Base-by-base conservation (phyloP, 768 basidiomycete species). In the Trametes maxima region DNA sequence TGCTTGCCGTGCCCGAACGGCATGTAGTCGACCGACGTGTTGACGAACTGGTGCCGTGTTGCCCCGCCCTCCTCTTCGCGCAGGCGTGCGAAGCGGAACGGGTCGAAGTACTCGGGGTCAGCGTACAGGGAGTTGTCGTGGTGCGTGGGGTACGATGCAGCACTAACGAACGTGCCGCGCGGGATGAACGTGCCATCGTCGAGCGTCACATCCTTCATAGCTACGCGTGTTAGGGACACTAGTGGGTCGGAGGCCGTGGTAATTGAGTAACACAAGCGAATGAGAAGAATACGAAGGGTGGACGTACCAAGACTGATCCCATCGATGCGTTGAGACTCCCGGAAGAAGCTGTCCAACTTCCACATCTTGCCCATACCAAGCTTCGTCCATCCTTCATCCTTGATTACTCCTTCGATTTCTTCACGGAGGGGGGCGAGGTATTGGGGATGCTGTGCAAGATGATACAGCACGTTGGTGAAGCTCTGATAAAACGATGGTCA, bases 311-410 rank as follows among this genome's bases (percentile, higher is more conserved):
- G 21, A 22, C 24, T 46, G 21, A 46, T 24, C 21, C 45, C 45
- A 21, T 46, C 24, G 28, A 33, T 33, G 5, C 77, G 70, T 55
- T 74, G 72, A 3, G 75, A 76, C 57, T 81, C 81, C 36, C 76
- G 75, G 19, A 81, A 57, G 64, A 81, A 80, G 59, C 80, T 82
- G 57, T 81, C 80, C 14, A 81, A 49, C 60, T 77, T 77, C 57
- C 74, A 69, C 73, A 82, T 75, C 49, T 77, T 76, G 70, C 67
- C 73, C 78, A 81, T 36, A 75, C 80, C 55, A 11, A 40, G 43
- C 50, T 63, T 65, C 11, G 64, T 63, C 67, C 67, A 68, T 3
- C 67, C 67, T 37, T 79, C 73, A 5, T 70, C 65, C 5, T 60
- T 51, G n/a, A 79, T 52, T 3, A 78, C 73, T 1, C 61, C 54